These are phyloP conservation scores for Cyberlindnera galapagoensis DNA, from an alignment of 805 yeast genomes.

Conservation along the genomic window DNA sequence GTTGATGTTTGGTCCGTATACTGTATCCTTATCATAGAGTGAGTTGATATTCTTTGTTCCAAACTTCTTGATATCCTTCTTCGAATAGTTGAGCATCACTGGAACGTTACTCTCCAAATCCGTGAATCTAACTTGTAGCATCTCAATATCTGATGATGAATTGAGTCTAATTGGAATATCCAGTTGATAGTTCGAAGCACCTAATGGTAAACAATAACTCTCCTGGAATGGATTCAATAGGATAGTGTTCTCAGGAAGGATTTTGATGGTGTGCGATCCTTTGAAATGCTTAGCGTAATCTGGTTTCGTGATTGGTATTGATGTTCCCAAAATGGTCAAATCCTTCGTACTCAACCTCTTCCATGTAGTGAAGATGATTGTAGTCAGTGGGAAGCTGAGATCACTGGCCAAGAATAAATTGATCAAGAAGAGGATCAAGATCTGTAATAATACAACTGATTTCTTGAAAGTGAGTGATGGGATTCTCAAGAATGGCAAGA, in stretches of 20 bases:
- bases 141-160: slow-evolving; percentile 66
- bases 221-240: slow-evolving; percentile 68
- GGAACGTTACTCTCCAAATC: slow-evolving; percentile 47
- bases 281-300: slow-evolving; percentile 49
- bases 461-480: slow-evolving; percentile 67
- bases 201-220: slow-evolving; percentile 51
- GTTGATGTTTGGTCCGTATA: slow-evolving; percentile 32
- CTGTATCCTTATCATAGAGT: slow-evolving; percentile 20
- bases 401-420: slow-evolving; percentile 52
- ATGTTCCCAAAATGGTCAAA: slow-evolving; percentile 45
- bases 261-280: slow-evolving; percentile 82
- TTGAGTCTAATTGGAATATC: slow-evolving; percentile 73
- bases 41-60: slow-evolving; percentile 15
- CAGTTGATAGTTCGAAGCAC: slow-evolving; percentile 25
- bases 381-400: slow-evolving; percentile 40
- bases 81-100: slow-evolving; percentile 46
- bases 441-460: slow-evolving; percentile 43
- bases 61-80: slow-evolving; percentile 44
- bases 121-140: slow-evolving; percentile 55
- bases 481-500: slow-evolving; percentile 67
- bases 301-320: slow-evolving; percentile 27
- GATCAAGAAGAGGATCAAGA: slow-evolving; percentile 37
- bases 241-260: slow-evolving; percentile 88
- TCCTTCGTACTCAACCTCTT: slow-evolving; percentile 37
- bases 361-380: slow-evolving; percentile 37